A percentile compares a stretch with the other conserved stretches of the same genome.
These are phyloP conservation scores for Cystofilobasidium bisporidii DNA, from an alignment of 768 basidiomycete species.

Conservation along the genomic window DNA sequence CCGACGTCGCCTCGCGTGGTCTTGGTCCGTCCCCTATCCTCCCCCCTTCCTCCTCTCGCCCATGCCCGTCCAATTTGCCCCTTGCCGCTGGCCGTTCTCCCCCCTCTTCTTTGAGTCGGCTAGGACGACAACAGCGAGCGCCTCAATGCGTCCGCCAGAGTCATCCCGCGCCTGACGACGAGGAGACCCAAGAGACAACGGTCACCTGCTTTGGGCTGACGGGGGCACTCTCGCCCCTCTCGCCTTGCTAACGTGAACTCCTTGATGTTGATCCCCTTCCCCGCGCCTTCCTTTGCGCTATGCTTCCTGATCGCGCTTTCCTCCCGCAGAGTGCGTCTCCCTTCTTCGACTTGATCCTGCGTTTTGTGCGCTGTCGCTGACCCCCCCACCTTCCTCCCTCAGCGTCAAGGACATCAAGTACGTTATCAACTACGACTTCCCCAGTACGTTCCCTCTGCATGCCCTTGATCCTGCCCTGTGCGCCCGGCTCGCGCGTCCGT, in stretches of 20 bases:
- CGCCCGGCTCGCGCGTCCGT: background rate
- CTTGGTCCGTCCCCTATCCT: background rate
- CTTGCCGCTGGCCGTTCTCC: too few relatives aligned
- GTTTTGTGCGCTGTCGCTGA: conserved; percentile 27
- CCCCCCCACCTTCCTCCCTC: conserved; percentile 28
- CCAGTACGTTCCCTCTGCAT: conserved; percentile 41
- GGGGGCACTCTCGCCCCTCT: too few relatives aligned
- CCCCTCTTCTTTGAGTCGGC: conserved; percentile 47
- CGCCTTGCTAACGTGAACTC: background rate
- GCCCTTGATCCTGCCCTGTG: background rate
- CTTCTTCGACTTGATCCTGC: background rate
- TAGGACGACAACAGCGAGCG: too few relatives aligned
- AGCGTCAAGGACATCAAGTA: conserved; percentile 98
- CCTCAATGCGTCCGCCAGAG: too few relatives aligned
- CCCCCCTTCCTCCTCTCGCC: background rate
- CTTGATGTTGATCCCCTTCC: conserved; percentile 2
- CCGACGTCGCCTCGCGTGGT: conserved; percentile 47
- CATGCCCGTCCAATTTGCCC: background rate
- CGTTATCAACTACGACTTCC: conserved; percentile 87
- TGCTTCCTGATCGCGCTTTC: background rate
- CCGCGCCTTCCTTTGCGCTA: background rate
- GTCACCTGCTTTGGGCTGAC: background rate
- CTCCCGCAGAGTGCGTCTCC: conserved; percentile 25
- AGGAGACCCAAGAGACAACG: too few relatives aligned
- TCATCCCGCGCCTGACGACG: too few relatives aligned